These are phyloP conservation scores for Penicillium macrosclerotiorum DNA, from an alignment of 495 filamentous ascomycete genomes.

Conservation along the genomic window DNA sequence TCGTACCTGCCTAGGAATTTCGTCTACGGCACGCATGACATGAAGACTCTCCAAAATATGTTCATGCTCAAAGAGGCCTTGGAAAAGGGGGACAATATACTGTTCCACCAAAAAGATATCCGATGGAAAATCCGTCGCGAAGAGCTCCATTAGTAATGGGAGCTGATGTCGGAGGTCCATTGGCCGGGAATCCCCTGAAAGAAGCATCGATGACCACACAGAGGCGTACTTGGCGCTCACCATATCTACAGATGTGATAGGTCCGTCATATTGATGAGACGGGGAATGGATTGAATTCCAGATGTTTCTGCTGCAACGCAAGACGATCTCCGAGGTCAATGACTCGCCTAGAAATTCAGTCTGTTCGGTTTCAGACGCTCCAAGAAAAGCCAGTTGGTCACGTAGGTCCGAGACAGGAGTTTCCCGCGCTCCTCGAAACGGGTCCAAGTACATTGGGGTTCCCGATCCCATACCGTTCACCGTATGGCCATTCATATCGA, in stretches of 20 bases:
- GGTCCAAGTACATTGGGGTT: constrained; percentile 76
- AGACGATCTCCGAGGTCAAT: constrained; percentile 61
- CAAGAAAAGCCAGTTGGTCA: constrained; percentile 59
- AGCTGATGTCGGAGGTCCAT: constrained; percentile 60
- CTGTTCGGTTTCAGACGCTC: constrained; percentile 52
- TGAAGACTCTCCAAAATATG: constrained; percentile 53
- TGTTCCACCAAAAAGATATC: constrained; percentile 66
- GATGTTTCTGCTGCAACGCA: constrained; percentile 80
- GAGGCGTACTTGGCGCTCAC: constrained; percentile 70
- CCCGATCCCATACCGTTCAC: constrained; percentile 38
- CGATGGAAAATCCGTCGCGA: constrained; percentile 57
- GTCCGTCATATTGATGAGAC: constrained; percentile 20
- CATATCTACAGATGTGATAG: constrained; percentile 46
- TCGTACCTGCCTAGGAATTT: constrained; percentile 54
- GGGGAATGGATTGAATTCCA: constrained; percentile 54
- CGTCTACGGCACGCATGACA: constrained; percentile 59
- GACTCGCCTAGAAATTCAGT: constrained; percentile 58
- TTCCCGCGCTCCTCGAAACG: constrained; percentile 69
- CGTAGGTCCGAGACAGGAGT: constrained; percentile 57
- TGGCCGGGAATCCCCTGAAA: constrained; percentile 44
- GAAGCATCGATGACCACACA: constrained; percentile 74
- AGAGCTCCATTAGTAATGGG: constrained; percentile 64
- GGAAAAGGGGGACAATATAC: constrained; percentile 59
- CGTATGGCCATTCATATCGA: constrained; percentile 63
- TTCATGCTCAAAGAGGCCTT: constrained; percentile 38